Evolutionary conservation across 768 basidiomycete species (phyloP).

Genomic region (Lentinula raphanica): DNA sequence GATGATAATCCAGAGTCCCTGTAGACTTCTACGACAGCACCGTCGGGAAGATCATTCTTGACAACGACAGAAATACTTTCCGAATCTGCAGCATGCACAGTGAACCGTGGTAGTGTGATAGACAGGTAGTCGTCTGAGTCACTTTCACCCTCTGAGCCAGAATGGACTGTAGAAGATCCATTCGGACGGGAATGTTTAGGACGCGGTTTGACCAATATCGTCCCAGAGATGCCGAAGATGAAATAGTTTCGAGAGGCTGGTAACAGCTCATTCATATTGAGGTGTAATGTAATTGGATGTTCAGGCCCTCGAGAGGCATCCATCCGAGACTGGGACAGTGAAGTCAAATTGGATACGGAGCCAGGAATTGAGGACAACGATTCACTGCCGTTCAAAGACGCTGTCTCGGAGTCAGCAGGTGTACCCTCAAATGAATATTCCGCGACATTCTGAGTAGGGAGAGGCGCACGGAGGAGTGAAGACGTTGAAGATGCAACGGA

Average conservation of each 20-base stretch:
- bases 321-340: constrained; percentile 21
- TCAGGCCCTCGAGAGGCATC: constrained; percentile 39
- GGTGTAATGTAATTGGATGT: constrained; percentile 63
- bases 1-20: constrained; percentile 39
- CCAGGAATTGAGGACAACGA: constrained; percentile 43
- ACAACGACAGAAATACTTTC: constrained; percentile 56
- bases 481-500: constrained; percentile 49
- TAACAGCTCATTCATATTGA: constrained; percentile 76
- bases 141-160: constrained; percentile 10
- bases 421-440: constrained; percentile 76
- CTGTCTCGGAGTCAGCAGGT: constrained; percentile 12
- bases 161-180: background rate
- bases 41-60: constrained; percentile 50
- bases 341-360: constrained; percentile 32
- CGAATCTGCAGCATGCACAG: constrained; percentile 59
- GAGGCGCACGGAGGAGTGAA: constrained; percentile 70
- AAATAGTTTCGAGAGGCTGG: constrained; percentile 61
- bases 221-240: constrained; percentile 61
- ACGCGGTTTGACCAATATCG: constrained; percentile 53
- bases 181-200: constrained; percentile 21
- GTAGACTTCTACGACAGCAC: constrained; percentile 56
- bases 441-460: constrained; percentile 56
- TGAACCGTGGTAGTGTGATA: constrained; percentile 64
- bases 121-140: constrained; percentile 35
- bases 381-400: constrained; percentile 29